A percentile compares a stretch with the other conserved stretches of the same genome.
phyloP scores from a whole-genome alignment of 306 rosid species.

The Adenanthera pavonina region DNA sequence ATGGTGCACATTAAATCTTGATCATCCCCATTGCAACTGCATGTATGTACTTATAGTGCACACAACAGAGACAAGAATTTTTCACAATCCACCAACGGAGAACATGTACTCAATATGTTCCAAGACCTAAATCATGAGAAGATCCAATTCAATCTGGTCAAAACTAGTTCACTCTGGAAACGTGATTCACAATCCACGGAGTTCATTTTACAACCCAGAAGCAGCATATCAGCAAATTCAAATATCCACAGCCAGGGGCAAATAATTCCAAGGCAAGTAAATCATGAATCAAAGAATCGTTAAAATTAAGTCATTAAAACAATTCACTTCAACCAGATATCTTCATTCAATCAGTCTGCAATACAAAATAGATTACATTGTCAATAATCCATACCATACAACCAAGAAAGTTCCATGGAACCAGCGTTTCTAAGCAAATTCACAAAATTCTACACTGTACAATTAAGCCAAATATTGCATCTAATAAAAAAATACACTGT shows the following conservation, averaged over 20 bases:
- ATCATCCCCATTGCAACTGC: not conserved
- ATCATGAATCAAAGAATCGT: not conserved
- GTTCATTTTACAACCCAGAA: not conserved
- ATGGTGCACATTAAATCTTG: not conserved
- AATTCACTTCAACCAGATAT: not conserved
- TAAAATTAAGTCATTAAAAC: not conserved
- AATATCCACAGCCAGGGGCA: not conserved
- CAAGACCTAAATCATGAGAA: not conserved
- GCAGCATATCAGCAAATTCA: conserved; percentile 1
- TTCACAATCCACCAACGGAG: not conserved
- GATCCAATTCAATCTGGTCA: not conserved
- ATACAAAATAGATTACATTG: conserved; percentile 15
- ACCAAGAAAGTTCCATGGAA: conserved; percentile 22
- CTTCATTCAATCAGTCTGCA: conserved; percentile 7
- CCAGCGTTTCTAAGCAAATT: conserved; percentile 15
- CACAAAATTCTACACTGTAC: conserved; percentile 40
- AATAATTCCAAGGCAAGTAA: not conserved
- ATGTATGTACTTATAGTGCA: not conserved
- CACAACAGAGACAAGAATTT: not conserved
- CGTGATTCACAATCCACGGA: not conserved
- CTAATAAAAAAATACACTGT: not conserved
- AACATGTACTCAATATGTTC: not conserved
- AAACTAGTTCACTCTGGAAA: not conserved
- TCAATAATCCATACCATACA: conserved; percentile 21
- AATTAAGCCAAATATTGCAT: conserved; percentile 30